phyloP scores from a whole-genome alignment of 352 stramenopile species.

The Phytophthora citricola region DNA sequence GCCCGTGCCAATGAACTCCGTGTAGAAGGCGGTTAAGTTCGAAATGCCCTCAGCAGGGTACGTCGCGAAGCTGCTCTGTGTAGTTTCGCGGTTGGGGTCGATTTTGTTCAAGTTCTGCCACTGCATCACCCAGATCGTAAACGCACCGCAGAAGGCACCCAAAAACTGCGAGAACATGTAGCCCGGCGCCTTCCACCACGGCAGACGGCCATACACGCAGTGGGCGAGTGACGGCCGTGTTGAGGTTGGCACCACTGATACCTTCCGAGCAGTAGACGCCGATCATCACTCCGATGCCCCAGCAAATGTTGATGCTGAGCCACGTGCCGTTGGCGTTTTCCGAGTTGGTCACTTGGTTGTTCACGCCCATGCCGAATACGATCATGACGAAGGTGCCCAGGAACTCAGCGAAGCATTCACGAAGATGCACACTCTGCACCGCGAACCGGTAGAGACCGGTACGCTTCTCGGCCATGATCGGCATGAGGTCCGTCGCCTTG shows the following conservation, averaged over 20 bases:
- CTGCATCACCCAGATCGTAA: slow-evolving; percentile 54
- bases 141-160: slow-evolving; percentile 44
- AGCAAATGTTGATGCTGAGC: slow-evolving; percentile 59
- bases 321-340: slow-evolving; percentile 55
- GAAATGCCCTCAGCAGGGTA: slow-evolving; percentile 48
- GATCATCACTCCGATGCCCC: slow-evolving; percentile 58
- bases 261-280: slow-evolving; percentile 54
- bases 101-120: slow-evolving; percentile 50
- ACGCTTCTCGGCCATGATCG: slow-evolving; percentile 36
- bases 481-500: slow-evolving; percentile 39
- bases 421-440: slow-evolving; percentile 40
- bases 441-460: slow-evolving; percentile 48
- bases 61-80: slow-evolving; percentile 48
- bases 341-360: slow-evolving; percentile 61
- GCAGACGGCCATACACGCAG: slow-evolving; percentile 45
- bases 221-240: slow-evolving; percentile 62
- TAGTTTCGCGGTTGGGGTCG: slow-evolving; percentile 51
- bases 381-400: slow-evolving; percentile 43
- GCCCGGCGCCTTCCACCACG: slow-evolving; percentile 50
- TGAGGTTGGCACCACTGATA: slow-evolving; percentile 58
- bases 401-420: slow-evolving; percentile 56
- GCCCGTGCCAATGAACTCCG: slow-evolving; percentile 58
- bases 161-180: slow-evolving; percentile 55
- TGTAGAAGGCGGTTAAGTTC: slow-evolving; percentile 57
- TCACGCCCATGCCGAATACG: slow-evolving; percentile 52